Conservation (phyloP, 116 monocot genomes). For the Papilionanthe hybrid region DNA sequence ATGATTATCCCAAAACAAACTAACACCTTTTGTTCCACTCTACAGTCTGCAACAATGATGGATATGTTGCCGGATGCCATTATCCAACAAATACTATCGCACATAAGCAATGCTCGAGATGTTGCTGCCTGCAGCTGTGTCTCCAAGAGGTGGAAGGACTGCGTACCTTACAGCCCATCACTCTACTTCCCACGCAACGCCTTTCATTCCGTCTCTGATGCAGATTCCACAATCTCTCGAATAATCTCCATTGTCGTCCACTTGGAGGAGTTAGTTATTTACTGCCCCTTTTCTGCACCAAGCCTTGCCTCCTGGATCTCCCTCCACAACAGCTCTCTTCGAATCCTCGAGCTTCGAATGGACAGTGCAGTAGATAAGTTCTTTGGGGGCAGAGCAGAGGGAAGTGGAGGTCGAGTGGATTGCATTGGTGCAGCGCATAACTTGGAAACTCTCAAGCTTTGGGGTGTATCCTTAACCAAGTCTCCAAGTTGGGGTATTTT, state of each 20-base stretch:
- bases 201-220: slow-evolving; percentile 29
- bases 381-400: background rate
- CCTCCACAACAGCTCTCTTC: slow-evolving; percentile 37
- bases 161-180: slow-evolving; percentile 54
- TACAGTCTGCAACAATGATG: slow-evolving; percentile 31
- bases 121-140: slow-evolving; percentile 67
- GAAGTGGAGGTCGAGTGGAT: slow-evolving; percentile 22
- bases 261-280: slow-evolving; percentile 70
- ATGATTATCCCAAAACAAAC: background rate
- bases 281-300: slow-evolving; percentile 70
- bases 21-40: background rate
- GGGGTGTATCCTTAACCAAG: slow-evolving; percentile 62
- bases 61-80: slow-evolving; percentile 71
- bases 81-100: slow-evolving; percentile 70
- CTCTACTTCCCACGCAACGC: slow-evolving; percentile 84
- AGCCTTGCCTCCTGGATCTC: slow-evolving; percentile 50
- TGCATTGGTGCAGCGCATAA: slow-evolving; percentile 37
- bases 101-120: slow-evolving; percentile 64
- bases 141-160: slow-evolving; percentile 60
- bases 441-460: slow-evolving; percentile 75
- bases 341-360: slow-evolving; percentile 76
- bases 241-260: slow-evolving; percentile 42
- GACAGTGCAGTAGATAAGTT: slow-evolving; percentile 35
- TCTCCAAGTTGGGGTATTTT: slow-evolving; percentile 64
- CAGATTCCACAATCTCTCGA: slow-evolving; percentile 47